phyloP scores from a whole-genome alignment of 1,284 basidiomycete genomes.

The Xanthoconium separans region DNA sequence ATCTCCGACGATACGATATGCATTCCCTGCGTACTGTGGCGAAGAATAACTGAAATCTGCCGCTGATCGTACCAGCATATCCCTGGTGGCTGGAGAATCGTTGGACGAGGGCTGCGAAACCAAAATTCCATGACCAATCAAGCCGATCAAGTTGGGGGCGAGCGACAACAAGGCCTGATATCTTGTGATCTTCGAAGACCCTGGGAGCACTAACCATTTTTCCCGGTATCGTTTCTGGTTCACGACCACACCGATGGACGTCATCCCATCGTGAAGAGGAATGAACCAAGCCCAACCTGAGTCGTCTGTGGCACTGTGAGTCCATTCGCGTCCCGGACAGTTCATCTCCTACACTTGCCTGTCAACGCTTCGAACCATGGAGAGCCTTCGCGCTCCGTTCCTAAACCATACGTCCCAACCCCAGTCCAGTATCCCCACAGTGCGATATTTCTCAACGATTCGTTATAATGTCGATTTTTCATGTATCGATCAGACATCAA shows the following conservation, averaged over 20 bases:
- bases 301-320: slow-evolving; percentile 48
- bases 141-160: slow-evolving; percentile 49
- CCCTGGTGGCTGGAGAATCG: background rate
- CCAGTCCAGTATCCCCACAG: slow-evolving; percentile 75
- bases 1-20: slow-evolving; percentile 67
- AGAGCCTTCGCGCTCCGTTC: slow-evolving; percentile 51
- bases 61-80: slow-evolving; percentile 41
- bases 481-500: slow-evolving; percentile 65
- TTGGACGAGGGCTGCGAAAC: slow-evolving; percentile 31
- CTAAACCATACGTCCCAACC: slow-evolving; percentile 52
- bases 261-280: slow-evolving; percentile 65
- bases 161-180: slow-evolving; percentile 35
- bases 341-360: slow-evolving; percentile 38
- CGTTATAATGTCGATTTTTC: slow-evolving; percentile 67
- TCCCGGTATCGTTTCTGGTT: slow-evolving; percentile 53
- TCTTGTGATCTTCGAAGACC: slow-evolving; percentile 40
- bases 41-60: slow-evolving; percentile 75
- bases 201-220: slow-evolving; percentile 37
- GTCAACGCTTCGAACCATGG: slow-evolving; percentile 73
- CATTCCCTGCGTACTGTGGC: slow-evolving; percentile 54
- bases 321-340: background rate
- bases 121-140: slow-evolving; percentile 50
- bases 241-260: slow-evolving; percentile 72
- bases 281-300: slow-evolving; percentile 81
- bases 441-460: slow-evolving; percentile 69